A percentile compares a stretch with the other conserved stretches of the same genome.
phyloP scores from a whole-genome alignment of 108 stramenopile genomes.

The Hondaea fermentalgiana region DNA sequence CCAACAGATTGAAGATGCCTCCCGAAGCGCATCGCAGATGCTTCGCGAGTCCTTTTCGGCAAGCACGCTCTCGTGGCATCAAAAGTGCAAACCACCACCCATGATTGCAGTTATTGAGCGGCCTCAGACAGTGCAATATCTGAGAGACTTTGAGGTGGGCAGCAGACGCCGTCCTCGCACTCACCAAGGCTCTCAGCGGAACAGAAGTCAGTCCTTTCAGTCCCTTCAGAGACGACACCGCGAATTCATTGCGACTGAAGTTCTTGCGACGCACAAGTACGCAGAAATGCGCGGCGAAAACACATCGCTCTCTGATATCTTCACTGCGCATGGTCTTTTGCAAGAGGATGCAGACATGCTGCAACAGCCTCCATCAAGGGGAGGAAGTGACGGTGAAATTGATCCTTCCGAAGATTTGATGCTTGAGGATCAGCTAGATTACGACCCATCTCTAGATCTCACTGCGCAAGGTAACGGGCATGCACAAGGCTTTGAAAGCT shows the following conservation, averaged over 20 bases:
- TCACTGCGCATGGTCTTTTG: background rate
- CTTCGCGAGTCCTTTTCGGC: background rate
- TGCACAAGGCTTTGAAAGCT: background rate
- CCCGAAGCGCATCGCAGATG: background rate
- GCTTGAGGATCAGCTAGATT: too few relatives aligned
- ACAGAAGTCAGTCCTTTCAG: background rate
- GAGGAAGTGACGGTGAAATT: too few relatives aligned
- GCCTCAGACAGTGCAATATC: background rate
- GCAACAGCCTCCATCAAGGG: too few relatives aligned
- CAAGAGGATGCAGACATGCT: background rate
- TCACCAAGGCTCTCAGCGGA: background rate
- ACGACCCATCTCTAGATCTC: too few relatives aligned
- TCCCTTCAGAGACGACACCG: background rate
- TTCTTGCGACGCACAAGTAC: background rate
- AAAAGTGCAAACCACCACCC: background rate
- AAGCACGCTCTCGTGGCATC: background rate
- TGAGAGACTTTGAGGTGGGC: background rate
- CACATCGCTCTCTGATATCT: background rate
- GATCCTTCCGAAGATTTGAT: too few relatives aligned
- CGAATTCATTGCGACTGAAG: background rate
- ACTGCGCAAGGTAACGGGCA: too few relatives aligned
- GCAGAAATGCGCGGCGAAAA: background rate
- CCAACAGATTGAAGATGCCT: background rate
- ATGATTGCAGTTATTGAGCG: background rate
- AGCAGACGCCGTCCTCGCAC: background rate